Percentiles rank a stretch among this genome's conserved stretches.
Conservation (phyloP, 1,139 yeast genomes). For the Hyphopichia burtonii region DNA sequence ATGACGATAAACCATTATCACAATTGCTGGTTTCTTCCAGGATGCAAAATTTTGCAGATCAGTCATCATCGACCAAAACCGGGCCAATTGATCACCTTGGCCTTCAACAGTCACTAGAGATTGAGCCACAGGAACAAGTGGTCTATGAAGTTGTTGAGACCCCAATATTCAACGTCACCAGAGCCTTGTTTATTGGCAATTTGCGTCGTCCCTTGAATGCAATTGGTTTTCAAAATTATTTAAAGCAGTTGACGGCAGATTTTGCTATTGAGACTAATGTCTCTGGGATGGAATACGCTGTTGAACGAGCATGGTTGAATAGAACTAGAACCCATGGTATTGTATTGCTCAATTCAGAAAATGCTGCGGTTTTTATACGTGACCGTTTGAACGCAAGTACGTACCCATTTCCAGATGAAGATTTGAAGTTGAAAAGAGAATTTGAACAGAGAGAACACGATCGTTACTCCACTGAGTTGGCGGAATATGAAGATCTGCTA, state of each 20-base stretch:
- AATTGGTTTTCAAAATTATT: conserved; percentile 31
- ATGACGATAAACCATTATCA: background rate
- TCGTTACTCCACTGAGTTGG: conserved; percentile 21
- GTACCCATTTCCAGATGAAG: conserved; percentile 32
- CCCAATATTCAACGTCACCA: conserved; percentile 34
- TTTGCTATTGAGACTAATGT: conserved; percentile 13
- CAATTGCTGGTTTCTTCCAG: background rate
- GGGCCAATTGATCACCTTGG: conserved; percentile 23
- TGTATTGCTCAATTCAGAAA: conserved; percentile 36
- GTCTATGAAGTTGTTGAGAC: conserved; percentile 28
- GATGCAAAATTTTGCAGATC: background rate
- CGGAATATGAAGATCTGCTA: conserved; percentile 16
- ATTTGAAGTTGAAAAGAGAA: conserved; percentile 18
- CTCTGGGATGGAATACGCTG: conserved; percentile 10
- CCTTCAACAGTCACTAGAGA: conserved; percentile 16
- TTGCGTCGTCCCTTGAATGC: conserved; percentile 40
- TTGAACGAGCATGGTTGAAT: conserved; percentile 49
- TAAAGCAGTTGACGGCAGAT: conserved; percentile 24
- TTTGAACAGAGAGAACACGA: conserved; percentile 16
- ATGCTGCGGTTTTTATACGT: conserved; percentile 38
- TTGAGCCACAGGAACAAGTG: conserved; percentile 29
- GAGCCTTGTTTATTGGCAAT: conserved; percentile 46
- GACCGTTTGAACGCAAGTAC: conserved; percentile 28
- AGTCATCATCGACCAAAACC: background rate
- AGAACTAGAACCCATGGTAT: conserved; percentile 41